A percentile compares a stretch with the other conserved stretches of the same genome.
Evolutionary conservation across 192 early-diverging fungal genomes (phyloP).

Genomic region (Geranomyces variabilis): DNA sequence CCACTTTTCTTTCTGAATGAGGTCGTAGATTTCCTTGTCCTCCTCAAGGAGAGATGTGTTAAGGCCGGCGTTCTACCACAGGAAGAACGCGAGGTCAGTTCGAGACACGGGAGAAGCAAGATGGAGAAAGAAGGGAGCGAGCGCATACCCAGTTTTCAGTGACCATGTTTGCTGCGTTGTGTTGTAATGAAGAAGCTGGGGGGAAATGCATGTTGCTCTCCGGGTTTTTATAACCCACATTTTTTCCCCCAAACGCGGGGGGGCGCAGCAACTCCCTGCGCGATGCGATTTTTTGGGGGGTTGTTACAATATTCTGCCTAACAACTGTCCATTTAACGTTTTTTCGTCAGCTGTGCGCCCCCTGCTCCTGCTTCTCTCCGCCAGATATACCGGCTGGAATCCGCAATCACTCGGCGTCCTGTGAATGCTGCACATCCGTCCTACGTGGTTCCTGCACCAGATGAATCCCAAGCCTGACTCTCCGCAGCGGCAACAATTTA

Average conservation of each 20-base stretch:
- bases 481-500: too few relatives aligned
- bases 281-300: too few relatives aligned
- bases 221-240: background rate
- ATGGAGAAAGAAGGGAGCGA: background rate
- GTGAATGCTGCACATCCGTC: too few relatives aligned
- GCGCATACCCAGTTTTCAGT: conserved; percentile 18
- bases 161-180: conserved; percentile 2
- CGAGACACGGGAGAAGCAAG: background rate
- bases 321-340: too few relatives aligned
- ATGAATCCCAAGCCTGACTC: too few relatives aligned
- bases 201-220: background rate
- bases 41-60: conserved; percentile 91
- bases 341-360: too few relatives aligned
- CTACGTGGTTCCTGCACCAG: too few relatives aligned
- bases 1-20: conserved; percentile 98
- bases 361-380: too few relatives aligned
- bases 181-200: background rate
- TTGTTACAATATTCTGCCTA: too few relatives aligned
- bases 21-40: conserved; percentile 89
- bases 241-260: background rate
- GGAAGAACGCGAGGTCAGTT: background rate
- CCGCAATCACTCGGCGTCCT: too few relatives aligned
- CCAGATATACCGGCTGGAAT: too few relatives aligned
- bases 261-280: background rate
- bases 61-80: conserved; percentile 56